Conservation (phyloP, 305 asterid genomes). For the Solanum hybrid region DNA sequence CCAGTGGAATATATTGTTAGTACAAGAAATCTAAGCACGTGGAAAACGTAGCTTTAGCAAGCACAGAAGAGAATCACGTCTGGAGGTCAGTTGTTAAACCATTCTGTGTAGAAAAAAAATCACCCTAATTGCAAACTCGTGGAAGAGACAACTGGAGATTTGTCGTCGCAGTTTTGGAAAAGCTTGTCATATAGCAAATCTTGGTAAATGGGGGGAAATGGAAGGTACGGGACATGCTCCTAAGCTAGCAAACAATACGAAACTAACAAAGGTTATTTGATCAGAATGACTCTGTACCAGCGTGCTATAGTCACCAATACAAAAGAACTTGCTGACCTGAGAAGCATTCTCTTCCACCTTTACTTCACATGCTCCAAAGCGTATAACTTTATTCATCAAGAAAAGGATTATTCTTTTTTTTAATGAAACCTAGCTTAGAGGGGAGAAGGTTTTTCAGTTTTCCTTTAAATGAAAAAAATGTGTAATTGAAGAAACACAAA, state of each 20-base stretch:
- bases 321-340: not conserved
- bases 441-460: not conserved
- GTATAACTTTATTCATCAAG: not conserved
- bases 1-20: not conserved
- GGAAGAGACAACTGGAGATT: not conserved
- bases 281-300: not conserved
- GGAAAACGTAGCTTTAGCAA: not conserved
- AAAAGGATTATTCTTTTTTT: not conserved
- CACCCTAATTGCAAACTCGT: not conserved
- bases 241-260: not conserved
- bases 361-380: not conserved
- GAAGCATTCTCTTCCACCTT: not conserved
- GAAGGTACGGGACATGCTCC: not conserved
- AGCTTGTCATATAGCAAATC: not conserved
- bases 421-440: not conserved
- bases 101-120: not conserved
- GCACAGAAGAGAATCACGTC: not conserved
- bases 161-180: not conserved
- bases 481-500: not conserved
- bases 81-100: not conserved
- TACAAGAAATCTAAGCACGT: not conserved
- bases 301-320: not conserved
- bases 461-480: not conserved
- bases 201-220: not conserved
- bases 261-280: not conserved